Evolutionary conservation across 2,329 filamentous ascomycete species (phyloP), one percentile per base, ranked within the genome.

Genomic region (Botrytis medusae): DNA sequence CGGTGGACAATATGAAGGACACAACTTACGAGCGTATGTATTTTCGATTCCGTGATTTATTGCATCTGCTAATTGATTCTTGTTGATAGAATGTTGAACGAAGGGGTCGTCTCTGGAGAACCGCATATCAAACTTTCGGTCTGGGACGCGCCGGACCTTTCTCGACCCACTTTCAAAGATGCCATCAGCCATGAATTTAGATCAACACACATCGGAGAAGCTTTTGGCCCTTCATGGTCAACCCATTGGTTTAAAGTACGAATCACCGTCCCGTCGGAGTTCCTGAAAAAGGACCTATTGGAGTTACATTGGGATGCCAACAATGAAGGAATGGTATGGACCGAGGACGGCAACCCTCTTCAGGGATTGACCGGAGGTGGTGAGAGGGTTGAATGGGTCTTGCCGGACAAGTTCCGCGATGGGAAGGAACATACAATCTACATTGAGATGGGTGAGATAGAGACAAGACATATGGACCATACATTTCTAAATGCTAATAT

Each of bases 251-350:
- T 99, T 87, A 93, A 91, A 78, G 89, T 98, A 72, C 85, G 91
- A 73, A 84, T 99, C 75, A 93, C 89, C 7, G 87, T 98, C 22
- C 95, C 96, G 12, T 81, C 89, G 72, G 85, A 93, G 20, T 88
- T 98, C 79, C 84, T 83, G 40, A 84, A 94, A 76, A 93, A 96
- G 79, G 90, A 95, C 77, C 90, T 92, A 64, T 87, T 99, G n/a
- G 95, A 98, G 83, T 90, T 98, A 73, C 94, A 97, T 79, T 99
- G 96, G 95, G 95, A 99, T 83, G 92, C 92, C 54, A 92, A 93
- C 84, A 97, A 94, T 78, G 96, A 99, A 84, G 96, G 93, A n/a
- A 85, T 98, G 82, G 89, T 99, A 62, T 99, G 95, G 94, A 93
- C 92, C 0, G 90, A 95, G 74, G 89, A 97, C 75, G 96, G 96